Evolutionary conservation across 23 red algal species (phyloP).

Genomic region (Pyropia haitanensis): DNA sequence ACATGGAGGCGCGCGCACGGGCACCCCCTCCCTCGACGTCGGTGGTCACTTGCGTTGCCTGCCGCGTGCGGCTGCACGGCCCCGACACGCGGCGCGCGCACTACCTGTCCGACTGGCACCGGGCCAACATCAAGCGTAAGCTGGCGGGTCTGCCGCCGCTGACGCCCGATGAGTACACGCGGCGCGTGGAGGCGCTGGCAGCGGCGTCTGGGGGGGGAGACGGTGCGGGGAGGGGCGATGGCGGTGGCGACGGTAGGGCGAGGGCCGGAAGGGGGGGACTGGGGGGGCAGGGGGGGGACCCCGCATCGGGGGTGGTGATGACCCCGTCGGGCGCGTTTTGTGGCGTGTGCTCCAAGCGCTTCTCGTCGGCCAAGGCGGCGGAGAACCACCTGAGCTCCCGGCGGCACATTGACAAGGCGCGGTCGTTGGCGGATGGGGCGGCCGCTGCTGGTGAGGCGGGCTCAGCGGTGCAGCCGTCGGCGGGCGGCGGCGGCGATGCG

Average conservation of each 20-base stretch:
- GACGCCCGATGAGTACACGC: slow-evolving; percentile 29
- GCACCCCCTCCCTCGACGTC: background rate
- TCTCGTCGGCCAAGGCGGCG: slow-evolving; percentile 58
- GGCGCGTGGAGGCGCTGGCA: slow-evolving; percentile 17
- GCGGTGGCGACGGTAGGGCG: too few relatives aligned
- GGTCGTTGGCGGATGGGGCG: background rate
- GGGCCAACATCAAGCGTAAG: slow-evolving; percentile 92
- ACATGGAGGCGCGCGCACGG: too few relatives aligned
- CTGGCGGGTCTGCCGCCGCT: slow-evolving; percentile 42
- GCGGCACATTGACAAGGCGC: slow-evolving; percentile 49
- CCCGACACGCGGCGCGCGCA: slow-evolving; percentile 34
- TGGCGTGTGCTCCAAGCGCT: slow-evolving; percentile 61
- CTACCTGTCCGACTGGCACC: slow-evolving; percentile 86
- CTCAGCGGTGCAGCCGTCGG: background rate
- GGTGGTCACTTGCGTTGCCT: slow-evolving; percentile 47
- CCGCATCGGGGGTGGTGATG: too few relatives aligned
- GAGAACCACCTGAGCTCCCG: slow-evolving; percentile 68
- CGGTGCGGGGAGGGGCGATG: background rate
- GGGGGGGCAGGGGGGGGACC: background rate
- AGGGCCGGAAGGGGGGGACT: background rate
- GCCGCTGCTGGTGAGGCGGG: background rate
- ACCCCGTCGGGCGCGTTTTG: slow-evolving; percentile 14
- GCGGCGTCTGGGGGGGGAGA: background rate
- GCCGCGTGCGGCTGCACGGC: slow-evolving; percentile 22
- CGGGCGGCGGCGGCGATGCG: background rate